These are phyloP conservation scores for Ophiocordyceps camponoti-floridani DNA, from an alignment of 2,329 filamentous ascomycete species.

Conservation along the genomic window DNA sequence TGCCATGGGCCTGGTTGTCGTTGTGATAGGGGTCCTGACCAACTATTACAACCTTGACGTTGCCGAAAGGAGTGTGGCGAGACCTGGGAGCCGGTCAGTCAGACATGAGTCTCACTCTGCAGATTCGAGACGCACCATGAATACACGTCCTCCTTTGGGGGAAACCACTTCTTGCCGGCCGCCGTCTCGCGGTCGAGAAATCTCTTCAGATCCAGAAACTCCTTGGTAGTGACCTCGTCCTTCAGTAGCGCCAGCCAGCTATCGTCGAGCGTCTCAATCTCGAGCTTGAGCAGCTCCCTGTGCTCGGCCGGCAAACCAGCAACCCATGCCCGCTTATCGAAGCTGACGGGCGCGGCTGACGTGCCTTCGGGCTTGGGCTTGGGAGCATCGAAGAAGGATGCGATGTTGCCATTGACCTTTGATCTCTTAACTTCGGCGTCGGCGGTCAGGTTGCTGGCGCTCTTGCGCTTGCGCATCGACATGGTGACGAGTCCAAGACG, in stretches of 20 bases:
- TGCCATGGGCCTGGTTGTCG: conserved; percentile 82
- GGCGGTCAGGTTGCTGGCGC: conserved; percentile 21
- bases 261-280: conserved; percentile 82
- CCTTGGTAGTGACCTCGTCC: conserved; percentile 60
- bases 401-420: conserved; percentile 63
- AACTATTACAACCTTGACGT: conserved; percentile 80
- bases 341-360: conserved; percentile 29
- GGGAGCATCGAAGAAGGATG: conserved; percentile 61
- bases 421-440: conserved; percentile 46
- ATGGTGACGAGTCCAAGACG: not conserved
- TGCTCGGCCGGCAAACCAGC: conserved; percentile 63
- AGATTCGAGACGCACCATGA: conserved; percentile 49
- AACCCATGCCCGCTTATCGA: conserved; percentile 87
- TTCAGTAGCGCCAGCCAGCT: conserved; percentile 84
- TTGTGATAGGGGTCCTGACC: conserved; percentile 98
- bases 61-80: conserved; percentile 73
- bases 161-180: conserved; percentile 64
- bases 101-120: not conserved
- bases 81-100: conserved; percentile 44
- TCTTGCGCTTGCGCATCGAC: conserved; percentile 51
- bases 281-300: conserved; percentile 62
- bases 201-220: conserved; percentile 75
- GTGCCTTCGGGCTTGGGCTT: conserved; percentile 32
- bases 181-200: conserved; percentile 68
- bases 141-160: conserved; percentile 77